A percentile compares a stretch with the other conserved stretches of the same genome.
phyloP scores from a whole-genome alignment of 441 rosid genomes.

The Corymbia citriodora region DNA sequence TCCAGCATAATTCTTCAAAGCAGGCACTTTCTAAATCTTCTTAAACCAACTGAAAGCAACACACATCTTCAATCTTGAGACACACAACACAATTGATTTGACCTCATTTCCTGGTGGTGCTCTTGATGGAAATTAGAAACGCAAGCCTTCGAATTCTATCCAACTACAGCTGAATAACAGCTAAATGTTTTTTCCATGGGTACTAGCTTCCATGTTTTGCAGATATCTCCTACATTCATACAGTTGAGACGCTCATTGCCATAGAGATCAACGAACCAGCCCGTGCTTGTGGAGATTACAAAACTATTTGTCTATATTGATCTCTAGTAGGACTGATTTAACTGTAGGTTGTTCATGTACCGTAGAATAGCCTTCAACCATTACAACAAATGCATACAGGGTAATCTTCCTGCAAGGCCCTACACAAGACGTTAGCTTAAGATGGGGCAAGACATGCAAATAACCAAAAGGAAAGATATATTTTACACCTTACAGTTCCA shows the following conservation, averaged over 20 bases:
- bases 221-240: not conserved
- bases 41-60: not conserved
- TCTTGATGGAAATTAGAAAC: not conserved
- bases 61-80: not conserved
- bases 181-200: accelerated
- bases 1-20: not conserved
- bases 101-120: not conserved
- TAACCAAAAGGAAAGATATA: not conserved
- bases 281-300: accelerated
- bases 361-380: not conserved
- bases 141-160: not conserved
- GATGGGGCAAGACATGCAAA: accelerated
- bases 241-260: not conserved
- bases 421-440: not conserved
- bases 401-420: not conserved
- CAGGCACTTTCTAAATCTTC: not conserved
- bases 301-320: not conserved
- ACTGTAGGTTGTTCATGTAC: not conserved
- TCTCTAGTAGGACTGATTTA: not conserved
- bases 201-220: not conserved
- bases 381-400: not conserved
- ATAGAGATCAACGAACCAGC: not conserved
- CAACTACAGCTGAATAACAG: not conserved
- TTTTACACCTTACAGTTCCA: not conserved
- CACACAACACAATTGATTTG: not conserved